These are phyloP conservation scores for Casaregolazyma suthepensis DNA, from an alignment of 1,139 yeast species.

Conservation along the genomic window DNA sequence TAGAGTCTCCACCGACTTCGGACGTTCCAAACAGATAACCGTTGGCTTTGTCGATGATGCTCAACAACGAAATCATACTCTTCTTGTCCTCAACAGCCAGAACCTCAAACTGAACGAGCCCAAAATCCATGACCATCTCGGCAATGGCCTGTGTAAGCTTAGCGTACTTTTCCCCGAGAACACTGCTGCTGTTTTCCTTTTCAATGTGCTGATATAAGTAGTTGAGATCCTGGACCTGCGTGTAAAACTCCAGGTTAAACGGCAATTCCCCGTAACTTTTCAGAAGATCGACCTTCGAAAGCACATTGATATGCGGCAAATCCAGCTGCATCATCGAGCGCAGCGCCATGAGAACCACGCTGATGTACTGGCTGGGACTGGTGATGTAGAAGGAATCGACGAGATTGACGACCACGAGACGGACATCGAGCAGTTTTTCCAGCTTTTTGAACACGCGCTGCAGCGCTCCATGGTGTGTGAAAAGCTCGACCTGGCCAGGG, in stretches of 20 bases:
- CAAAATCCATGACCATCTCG: constrained; percentile 80
- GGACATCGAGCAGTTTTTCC: constrained; percentile 58
- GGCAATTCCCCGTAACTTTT: constrained; percentile 55
- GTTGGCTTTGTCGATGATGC: constrained; percentile 79
- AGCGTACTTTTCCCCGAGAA: constrained; percentile 58
- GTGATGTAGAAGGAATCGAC: constrained; percentile 83
- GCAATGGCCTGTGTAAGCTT: constrained; percentile 72
- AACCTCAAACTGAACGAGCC: constrained; percentile 83
- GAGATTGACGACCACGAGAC: constrained; percentile 81
- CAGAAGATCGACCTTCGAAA: constrained; percentile 82
- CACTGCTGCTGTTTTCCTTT: constrained; percentile 52
- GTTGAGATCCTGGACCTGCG: constrained; percentile 81
- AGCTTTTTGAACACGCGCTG: constrained; percentile 65
- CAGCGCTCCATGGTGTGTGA: constrained; percentile 83
- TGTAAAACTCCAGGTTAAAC: constrained; percentile 76
- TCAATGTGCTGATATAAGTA: constrained; percentile 64
- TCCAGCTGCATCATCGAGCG: constrained; percentile 91
- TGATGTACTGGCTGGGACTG: constrained; percentile 86
- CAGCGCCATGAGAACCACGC: constrained; percentile 70
- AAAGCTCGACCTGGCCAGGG: constrained; percentile 96
- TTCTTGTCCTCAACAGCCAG: constrained; percentile 85
- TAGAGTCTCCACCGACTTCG: constrained; percentile 90
- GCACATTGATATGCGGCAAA: constrained; percentile 86
- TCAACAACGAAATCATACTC: constrained; percentile 77
- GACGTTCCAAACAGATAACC: constrained; percentile 91